Conservation (phyloP, 2,329 filamentous ascomycete genomes). For the Elsinoe arachidis region DNA sequence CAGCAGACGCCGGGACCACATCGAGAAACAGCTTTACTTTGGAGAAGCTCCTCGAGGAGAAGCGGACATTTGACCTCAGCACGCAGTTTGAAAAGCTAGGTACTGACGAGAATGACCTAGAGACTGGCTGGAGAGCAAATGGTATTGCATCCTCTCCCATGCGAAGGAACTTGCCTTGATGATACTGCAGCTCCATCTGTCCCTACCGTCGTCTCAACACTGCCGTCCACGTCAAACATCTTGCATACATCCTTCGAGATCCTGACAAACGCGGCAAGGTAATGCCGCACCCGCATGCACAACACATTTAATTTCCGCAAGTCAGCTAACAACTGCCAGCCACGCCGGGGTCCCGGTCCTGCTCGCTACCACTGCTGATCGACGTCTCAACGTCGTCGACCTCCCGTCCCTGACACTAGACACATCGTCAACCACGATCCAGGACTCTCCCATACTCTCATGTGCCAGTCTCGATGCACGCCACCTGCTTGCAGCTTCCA, state of each 20-base stretch:
- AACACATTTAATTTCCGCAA: neutral
- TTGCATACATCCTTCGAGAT: slow-evolving; percentile 40
- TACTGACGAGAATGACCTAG: slow-evolving; percentile 30
- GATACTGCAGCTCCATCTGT: slow-evolving; percentile 35
- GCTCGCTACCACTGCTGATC: slow-evolving; percentile 40
- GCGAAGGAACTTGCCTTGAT: slow-evolving; percentile 16
- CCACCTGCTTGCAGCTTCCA: slow-evolving; percentile 46
- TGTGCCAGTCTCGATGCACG: slow-evolving; percentile 34
- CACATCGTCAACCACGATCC: slow-evolving; percentile 32
- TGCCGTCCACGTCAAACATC: slow-evolving; percentile 46
- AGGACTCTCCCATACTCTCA: slow-evolving; percentile 49
- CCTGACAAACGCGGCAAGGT: slow-evolving; percentile 7
- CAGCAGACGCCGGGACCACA: slow-evolving; percentile 39
- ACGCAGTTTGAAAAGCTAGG: slow-evolving; percentile 48
- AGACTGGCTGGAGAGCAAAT: slow-evolving; percentile 15
- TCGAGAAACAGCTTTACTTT: slow-evolving; percentile 40
- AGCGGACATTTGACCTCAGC: slow-evolving; percentile 48
- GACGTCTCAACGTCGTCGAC: slow-evolving; percentile 40
- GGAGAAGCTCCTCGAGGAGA: slow-evolving; percentile 53
- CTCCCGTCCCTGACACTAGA: slow-evolving; percentile 28
- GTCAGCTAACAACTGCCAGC: neutral
- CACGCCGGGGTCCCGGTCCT: slow-evolving; percentile 23
- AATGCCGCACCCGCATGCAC: slow-evolving; percentile 1
- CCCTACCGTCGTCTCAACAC: slow-evolving; percentile 33
- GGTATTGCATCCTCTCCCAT: slow-evolving; percentile 5